Conservation (phyloP, 305 asterid genomes). For the Withania somnifera region DNA sequence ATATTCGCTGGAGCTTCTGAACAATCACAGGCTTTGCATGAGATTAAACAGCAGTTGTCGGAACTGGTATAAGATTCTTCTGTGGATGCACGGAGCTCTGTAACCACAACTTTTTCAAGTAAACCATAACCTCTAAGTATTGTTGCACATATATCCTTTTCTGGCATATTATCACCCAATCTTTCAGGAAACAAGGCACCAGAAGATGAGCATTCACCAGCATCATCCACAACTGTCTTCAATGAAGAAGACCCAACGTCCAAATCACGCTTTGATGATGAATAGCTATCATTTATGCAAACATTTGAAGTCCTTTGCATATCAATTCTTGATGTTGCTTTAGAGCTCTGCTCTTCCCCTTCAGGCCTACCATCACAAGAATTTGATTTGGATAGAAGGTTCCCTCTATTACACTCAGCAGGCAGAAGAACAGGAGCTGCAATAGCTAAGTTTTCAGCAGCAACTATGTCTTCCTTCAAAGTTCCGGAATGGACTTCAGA, state of each 20-base stretch:
- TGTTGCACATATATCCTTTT: conserved; percentile 46
- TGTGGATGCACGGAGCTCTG: conserved; percentile 17
- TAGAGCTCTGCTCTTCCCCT: conserved; percentile 26
- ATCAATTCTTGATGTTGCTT: conserved; percentile 30
- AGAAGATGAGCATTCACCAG: conserved; percentile 72
- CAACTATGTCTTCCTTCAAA: conserved; percentile 22
- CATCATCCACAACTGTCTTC: conserved; percentile 39
- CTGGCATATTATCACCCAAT: conserved; percentile 37
- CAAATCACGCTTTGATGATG: conserved; percentile 55
- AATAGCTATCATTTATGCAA: conserved; percentile 41
- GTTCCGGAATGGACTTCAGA: conserved; percentile 34
- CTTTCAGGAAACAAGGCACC: conserved; percentile 37
- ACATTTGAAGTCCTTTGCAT: conserved; percentile 24
- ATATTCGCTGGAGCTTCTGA: conserved; percentile 42
- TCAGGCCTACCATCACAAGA: conserved; percentile 25
- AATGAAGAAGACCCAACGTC: conserved; percentile 33
- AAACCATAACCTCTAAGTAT: conserved; percentile 50
- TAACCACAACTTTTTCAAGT: conserved; percentile 24
- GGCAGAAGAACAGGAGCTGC: conserved; percentile 21
- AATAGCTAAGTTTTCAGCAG: conserved; percentile 26
- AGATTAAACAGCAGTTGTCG: conserved; percentile 30
- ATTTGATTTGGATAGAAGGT: conserved; percentile 20
- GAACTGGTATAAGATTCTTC: conserved; percentile 9
- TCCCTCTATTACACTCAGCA: conserved; percentile 14
- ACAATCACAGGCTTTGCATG: conserved; percentile 54